Evolutionary conservation across 768 basidiomycete species (phyloP).

Genomic region (Lentinula raphanica): DNA sequence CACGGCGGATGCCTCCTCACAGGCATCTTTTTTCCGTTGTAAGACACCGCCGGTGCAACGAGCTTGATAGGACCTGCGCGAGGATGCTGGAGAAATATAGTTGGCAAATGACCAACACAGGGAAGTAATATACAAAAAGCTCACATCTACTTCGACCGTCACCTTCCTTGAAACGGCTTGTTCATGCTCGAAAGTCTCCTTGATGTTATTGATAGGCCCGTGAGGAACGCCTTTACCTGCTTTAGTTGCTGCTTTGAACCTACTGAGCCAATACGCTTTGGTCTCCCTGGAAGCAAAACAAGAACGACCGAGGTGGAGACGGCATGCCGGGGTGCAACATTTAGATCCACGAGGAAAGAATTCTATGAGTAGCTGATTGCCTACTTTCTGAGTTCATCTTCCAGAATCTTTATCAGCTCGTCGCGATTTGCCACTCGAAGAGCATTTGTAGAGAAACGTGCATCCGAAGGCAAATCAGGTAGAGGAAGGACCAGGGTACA

Average conservation of each 20-base stretch:
- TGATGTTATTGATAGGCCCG: conserved; percentile 90
- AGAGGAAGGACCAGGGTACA: conserved; percentile 55
- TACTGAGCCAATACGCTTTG: conserved; percentile 70
- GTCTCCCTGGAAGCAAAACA: conserved; percentile 30
- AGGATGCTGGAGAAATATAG: conserved; percentile 48
- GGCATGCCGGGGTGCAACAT: too few species aligned
- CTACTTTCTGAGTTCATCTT: conserved; percentile 25
- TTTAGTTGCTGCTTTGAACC: conserved; percentile 35
- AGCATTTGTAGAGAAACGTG: conserved; percentile 68
- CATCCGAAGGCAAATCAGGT: conserved; percentile 55
- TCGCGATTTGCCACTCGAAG: conserved; percentile 71
- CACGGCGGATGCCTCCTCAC: conserved; percentile 79
- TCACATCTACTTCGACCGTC: conserved; percentile 73
- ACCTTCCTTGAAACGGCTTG: conserved; percentile 73
- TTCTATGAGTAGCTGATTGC: not conserved
- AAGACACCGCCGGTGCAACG: conserved; percentile 75
- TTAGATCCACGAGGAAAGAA: not conserved
- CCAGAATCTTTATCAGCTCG: conserved; percentile 66
- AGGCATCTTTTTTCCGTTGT: conserved; percentile 75
- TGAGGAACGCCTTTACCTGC: conserved; percentile 75
- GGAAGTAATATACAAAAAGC: conserved; percentile 23
- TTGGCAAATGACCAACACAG: not conserved
- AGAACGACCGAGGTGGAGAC: conserved; percentile 28
- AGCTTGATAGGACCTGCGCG: conserved; percentile 73
- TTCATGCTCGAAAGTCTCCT: conserved; percentile 86